A percentile compares a stretch with the other conserved stretches of the same genome.
Conservation (phyloP, 2,329 filamentous ascomycete genomes). For the Sclerotinia glacialis region DNA sequence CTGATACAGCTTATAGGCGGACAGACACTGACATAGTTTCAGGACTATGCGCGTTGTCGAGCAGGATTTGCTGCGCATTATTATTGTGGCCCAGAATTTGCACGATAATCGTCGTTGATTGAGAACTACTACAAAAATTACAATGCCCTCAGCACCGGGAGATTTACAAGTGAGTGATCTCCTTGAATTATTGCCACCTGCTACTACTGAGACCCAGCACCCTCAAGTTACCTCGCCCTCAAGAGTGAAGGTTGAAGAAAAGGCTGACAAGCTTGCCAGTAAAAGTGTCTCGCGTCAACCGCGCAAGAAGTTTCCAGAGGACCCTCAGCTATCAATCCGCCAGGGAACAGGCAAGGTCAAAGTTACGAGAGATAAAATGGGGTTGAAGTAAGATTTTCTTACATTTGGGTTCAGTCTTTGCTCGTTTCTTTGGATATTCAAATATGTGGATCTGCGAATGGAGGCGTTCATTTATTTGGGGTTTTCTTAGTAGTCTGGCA, state of each 20-base stretch:
- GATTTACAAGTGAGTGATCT: not conserved
- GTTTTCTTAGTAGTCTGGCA: not conserved
- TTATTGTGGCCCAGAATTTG: not conserved
- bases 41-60: not conserved
- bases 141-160: not conserved
- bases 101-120: not conserved
- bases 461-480: not conserved
- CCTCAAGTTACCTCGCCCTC: not conserved
- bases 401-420: not conserved
- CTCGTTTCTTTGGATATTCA: not conserved
- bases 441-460: not conserved
- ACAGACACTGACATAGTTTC: not conserved
- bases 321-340: not conserved
- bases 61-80: not conserved
- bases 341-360: not conserved
- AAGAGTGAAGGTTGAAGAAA: not conserved
- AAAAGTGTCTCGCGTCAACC: not conserved
- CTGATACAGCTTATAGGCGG: accelerated
- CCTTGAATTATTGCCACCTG: not conserved
- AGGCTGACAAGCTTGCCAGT: no score
- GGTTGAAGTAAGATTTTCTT: not conserved
- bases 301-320: not conserved
- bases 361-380: not conserved
- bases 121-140: not conserved
- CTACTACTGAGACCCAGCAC: not conserved